Base-by-base conservation (phyloP, 2,329 filamentous ascomycete species). In the Beauveria caledonica region DNA sequence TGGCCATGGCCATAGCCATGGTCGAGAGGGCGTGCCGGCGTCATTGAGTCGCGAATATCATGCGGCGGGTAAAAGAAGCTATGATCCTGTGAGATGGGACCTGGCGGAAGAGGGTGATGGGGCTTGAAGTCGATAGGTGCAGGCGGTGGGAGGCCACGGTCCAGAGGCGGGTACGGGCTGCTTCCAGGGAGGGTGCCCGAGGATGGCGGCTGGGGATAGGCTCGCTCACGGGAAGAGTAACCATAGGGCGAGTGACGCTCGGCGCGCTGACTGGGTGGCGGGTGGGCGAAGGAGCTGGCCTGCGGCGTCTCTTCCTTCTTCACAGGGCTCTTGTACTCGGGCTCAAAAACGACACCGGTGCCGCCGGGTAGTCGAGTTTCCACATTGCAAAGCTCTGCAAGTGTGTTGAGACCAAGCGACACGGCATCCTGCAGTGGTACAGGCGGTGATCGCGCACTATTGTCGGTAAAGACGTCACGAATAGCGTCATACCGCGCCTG, bases 401-500 rank as follows among this genome's bases (percentile, higher is more conserved):
- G 66, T 8, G 72, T 62, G 60, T 72, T 71, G 42, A 75, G 71
- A 23, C 66, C 63, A 33, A 69, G 60, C 15, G 61, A 62, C 33
- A 67, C 67, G 15, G 62, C 61, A 11, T 70, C 68, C 4, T 64
- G 61, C 7, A 65, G 61, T 2, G 70, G 68, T 11, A 67, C 57
- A 17, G 70, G 61, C 5, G 65, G 64, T 21, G 74, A 72, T 60
- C 71, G 52, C 23, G 51, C 25, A 17, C 15, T 73, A 8, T 71
- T 68, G 58, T 73, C 68, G 13, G 72, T 73, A 63, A 77, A 77
- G 33, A 77, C 71, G 61, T 77, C 76, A n/a, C 70, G 64, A 33
- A 72, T 68, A n/a, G 70, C 69, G 48, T 72, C 70, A 52, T 72
- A 72, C 5, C 65, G 57, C 21, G 58, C 60, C 25, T 55, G 62